Evolutionary conservation across 768 basidiomycete species (phyloP), one percentile per base, ranked within the genome.

Genomic region (Lanmaoa rubissima): DNA sequence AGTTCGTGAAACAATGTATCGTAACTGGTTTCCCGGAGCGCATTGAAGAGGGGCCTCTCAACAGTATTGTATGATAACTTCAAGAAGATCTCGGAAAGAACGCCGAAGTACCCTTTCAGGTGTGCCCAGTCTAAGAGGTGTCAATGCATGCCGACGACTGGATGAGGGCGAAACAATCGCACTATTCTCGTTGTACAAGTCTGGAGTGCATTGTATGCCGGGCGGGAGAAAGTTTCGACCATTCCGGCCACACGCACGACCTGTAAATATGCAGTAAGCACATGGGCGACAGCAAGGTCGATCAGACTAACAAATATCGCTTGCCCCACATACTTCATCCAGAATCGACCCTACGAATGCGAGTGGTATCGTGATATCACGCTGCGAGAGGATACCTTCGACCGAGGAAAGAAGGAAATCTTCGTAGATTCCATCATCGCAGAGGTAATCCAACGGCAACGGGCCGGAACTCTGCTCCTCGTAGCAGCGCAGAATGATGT

Each of bases 121-220:
- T 17, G 31, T 4, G 21, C n/a, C 61, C 60, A 58, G 47, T 63
- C 61, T 62, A 39, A 31, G 9, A 10, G 4, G 24, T n/a, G 10
- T 35, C 31, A 32, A 21, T 32, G 17, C 46, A 9, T 48, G 19
- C 21, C 7, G 17, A 32, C 3, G 2, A 34, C 4, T 13, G 17
- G 14, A 17, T n/a, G 11, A 39, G 10, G 35, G 34, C 0, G 12
- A 28, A 17, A 14, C 3, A 28, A 53, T 21, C 46, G 8, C 5
- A 61, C 61, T 62, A 9, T 49, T 61, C 11, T 61, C 53, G 32
- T 61, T 63, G 41, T 61, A 61, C 43, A 61, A 47, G 5, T 58
- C 9, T 2, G 56, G 50, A 14, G 60, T 54, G 24, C 19, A 35
- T 36, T 31, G 28, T 31, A 13, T 35, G 8, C 12, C 4, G 13